phyloP scores from a whole-genome alignment of 2,329 filamentous ascomycete species.

The Phialemoniopsis sp. region DNA sequence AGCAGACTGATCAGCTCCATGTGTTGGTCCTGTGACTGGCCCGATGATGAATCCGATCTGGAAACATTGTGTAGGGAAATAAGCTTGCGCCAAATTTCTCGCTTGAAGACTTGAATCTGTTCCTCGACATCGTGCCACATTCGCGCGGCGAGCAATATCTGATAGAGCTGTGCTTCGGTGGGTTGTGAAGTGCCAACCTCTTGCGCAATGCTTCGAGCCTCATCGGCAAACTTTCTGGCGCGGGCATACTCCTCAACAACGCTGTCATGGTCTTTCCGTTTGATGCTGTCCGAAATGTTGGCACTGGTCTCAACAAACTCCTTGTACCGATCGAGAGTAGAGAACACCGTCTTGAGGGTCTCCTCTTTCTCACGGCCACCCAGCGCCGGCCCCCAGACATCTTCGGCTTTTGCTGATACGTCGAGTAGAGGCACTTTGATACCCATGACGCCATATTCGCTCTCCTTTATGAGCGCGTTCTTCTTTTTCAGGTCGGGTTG shows the following conservation, averaged over 20 bases:
- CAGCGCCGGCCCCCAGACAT: conserved; percentile 93
- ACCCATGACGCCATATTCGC: conserved; percentile 81
- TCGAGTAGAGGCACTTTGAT: conserved; percentile 88
- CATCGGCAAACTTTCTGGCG: conserved; percentile 77
- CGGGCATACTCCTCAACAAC: conserved; percentile 82
- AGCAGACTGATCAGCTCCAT: conserved; percentile 88
- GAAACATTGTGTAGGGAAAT: conserved; percentile 60
- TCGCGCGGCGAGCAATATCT: conserved; percentile 80
- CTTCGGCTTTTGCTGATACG: conserved; percentile 89
- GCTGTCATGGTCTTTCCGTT: conserved; percentile 83
- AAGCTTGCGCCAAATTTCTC: conserved; percentile 81
- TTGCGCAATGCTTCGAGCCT: conserved; percentile 67
- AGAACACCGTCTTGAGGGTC: conserved; percentile 72
- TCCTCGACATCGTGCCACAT: conserved; percentile 95
- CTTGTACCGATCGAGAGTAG: conserved; percentile 72
- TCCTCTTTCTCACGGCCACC: conserved; percentile 90
- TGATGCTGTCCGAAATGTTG: conserved; percentile 77
- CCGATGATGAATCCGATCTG: conserved; percentile 39
- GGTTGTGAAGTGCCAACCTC: conserved; percentile 50
- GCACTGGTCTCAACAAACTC: conserved; percentile 79
- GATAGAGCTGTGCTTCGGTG: conserved; percentile 76
- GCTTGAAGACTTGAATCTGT: conserved; percentile 82
- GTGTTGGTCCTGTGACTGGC: conserved; percentile 70
- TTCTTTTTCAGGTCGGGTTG: conserved; percentile 65
- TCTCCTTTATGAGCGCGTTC: conserved; percentile 89